Evolutionary conservation across 129 eudicot species (phyloP), one percentile per base, ranked within the genome.

Genomic region (Calendula officinalis): DNA sequence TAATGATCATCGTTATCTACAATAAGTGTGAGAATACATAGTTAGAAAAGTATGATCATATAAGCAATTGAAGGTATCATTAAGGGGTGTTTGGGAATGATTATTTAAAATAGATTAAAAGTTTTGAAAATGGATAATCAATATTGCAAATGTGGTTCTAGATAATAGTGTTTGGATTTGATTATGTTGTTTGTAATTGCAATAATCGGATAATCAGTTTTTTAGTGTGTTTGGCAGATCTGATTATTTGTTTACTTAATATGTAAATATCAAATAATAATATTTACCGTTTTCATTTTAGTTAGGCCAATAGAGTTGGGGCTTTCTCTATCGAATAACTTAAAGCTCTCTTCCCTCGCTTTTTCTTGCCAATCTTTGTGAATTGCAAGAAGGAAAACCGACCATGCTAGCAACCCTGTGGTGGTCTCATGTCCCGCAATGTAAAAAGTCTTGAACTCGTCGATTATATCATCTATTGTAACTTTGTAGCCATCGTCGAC

Each of bases 321-420:
- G 9, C 53, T 81, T 55, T 69, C 52, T 5, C 56, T 56, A 53
- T 83, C 85, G 47, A 83, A 75, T 1, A 70, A 47, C 9, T 67
- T 51, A 16, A 33, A 8, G 32, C 78, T 85, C 73, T 87, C 87
- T 8, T 69, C 38, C 36, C 90, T 67, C 14, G 87, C 95, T 39
- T 67, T 73, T 34, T 87, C 87, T 79, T 87, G 95, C 95, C 95
- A 87, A 16, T 83, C 95, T 7, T 70, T 76, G 49, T 87, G 78
- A 54, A 76, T 56, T 49, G 81, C 90, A 11, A 83, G 83, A 45
- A 83, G 87, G 16, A 83, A 47, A 69, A 74, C 56, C 13, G 62
- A 75, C 90, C 90, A 87, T 3, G 80, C 53, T 5, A 87, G 84
- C 60, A 87, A 74, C 64, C 42, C 70, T 44, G 81, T 68, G 8